Conservation (phyloP, 75 land plant genomes). For the Selaginella moellendorffii region DNA sequence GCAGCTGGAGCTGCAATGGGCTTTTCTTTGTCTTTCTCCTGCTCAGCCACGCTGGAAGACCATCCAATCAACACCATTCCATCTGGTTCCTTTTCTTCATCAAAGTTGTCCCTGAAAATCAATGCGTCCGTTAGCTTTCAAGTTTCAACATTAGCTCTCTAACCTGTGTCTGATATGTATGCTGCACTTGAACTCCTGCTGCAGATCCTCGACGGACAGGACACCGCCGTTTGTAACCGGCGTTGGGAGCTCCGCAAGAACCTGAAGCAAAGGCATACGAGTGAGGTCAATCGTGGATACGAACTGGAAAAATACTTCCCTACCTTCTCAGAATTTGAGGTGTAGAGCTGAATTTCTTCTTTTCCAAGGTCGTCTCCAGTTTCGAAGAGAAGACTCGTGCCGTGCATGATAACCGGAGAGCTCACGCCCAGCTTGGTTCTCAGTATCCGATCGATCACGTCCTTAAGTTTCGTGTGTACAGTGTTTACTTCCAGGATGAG, state of each 20-base stretch:
- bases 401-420: slow-evolving; percentile 75
- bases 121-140: not conserved
- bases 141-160: slow-evolving; percentile 3
- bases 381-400: slow-evolving; percentile 62
- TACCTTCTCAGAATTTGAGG: slow-evolving; percentile 78
- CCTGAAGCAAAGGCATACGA: slow-evolving; percentile 38
- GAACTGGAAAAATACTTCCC: not conserved
- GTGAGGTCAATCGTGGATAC: not conserved
- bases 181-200: slow-evolving; percentile 73
- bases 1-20: not conserved
- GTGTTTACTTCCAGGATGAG: slow-evolving; percentile 74
- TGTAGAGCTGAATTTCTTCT: slow-evolving; percentile 58
- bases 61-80: slow-evolving; percentile 57
- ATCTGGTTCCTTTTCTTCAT: slow-evolving; percentile 74
- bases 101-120: slow-evolving; percentile 80
- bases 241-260: slow-evolving; percentile 56
- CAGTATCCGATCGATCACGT: slow-evolving; percentile 77
- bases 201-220: slow-evolving; percentile 73
- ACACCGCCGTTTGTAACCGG: slow-evolving; percentile 58
- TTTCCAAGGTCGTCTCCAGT: slow-evolving; percentile 93
- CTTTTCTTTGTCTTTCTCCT: slow-evolving; percentile 13
- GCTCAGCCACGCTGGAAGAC: slow-evolving; percentile 20
- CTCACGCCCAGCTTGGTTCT: slow-evolving; percentile 75
- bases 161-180: slow-evolving; percentile 94
- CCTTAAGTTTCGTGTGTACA: slow-evolving; percentile 44